These are phyloP conservation scores for Penicillium nucicola DNA, from an alignment of 495 filamentous ascomycete genomes.

Conservation along the genomic window DNA sequence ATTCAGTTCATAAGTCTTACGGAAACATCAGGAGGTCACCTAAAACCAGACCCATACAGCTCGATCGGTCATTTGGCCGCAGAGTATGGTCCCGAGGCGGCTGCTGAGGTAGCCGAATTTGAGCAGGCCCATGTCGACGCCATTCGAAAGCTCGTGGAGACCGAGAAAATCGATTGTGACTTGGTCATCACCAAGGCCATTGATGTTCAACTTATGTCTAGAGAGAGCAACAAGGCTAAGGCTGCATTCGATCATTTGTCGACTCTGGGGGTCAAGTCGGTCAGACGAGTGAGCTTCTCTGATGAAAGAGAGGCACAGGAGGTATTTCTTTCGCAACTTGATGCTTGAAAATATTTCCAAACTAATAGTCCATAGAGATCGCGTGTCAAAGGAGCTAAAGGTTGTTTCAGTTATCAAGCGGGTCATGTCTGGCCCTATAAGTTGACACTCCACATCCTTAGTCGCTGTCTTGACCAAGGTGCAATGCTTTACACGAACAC, in stretches of 20 bases:
- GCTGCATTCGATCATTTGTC: no score
- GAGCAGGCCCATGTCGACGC: no score
- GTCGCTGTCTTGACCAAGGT: not conserved
- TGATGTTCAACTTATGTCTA: constrained; percentile 14
- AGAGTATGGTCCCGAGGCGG: no score
- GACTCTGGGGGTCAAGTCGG: no score
- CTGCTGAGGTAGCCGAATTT: no score
- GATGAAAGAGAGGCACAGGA: not conserved
- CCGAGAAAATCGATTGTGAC: constrained; percentile 24
- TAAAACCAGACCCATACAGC: no score
- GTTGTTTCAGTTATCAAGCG: constrained; percentile 31
- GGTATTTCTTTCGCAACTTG: not conserved
- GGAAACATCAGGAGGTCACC: no score
- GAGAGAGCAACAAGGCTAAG: not conserved
- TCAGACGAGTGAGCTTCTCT: no score
- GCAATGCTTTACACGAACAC: not conserved
- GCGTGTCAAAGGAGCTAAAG: constrained; percentile 39
- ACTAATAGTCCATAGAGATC: constrained; percentile 20
- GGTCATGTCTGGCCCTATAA: constrained; percentile 73
- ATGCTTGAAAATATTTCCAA: no score
- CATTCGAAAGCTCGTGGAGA: no score
- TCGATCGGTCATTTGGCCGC: no score
- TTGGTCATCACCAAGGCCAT: constrained; percentile 10
- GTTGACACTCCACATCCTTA: constrained; percentile 56
- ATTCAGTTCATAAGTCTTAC: no score